Percentiles rank a stretch among this genome's conserved stretches.
phyloP scores from a whole-genome alignment of 176 grass and related monocot species.

The Miscanthus lutarioriparius region DNA sequence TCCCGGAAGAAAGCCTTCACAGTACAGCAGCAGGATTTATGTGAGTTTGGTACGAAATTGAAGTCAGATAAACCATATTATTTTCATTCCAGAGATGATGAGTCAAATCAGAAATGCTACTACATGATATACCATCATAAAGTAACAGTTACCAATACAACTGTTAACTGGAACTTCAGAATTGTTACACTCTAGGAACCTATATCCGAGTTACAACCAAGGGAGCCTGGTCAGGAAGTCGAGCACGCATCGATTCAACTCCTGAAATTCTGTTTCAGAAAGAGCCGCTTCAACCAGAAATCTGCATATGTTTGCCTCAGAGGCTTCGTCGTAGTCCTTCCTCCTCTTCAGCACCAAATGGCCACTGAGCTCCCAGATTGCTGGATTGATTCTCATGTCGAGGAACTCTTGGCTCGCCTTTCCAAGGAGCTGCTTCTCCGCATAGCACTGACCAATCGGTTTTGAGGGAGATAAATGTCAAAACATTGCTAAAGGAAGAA shows the following conservation, averaged over 20 bases:
- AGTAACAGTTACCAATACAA: neutral
- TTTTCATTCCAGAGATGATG: neutral
- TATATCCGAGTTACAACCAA: neutral
- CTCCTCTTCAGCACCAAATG: constrained; percentile 82
- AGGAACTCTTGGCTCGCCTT: constrained; percentile 69
- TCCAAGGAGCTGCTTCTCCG: constrained; percentile 62
- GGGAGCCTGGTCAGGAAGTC: constrained; percentile 22
- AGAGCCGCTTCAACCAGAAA: constrained; percentile 68
- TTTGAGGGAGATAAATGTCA: constrained; percentile 22
- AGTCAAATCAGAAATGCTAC: neutral
- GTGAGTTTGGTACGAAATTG: too few relatives aligned
- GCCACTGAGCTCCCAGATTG: constrained; percentile 83
- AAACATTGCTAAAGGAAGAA: neutral
- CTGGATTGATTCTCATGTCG: constrained; percentile 77
- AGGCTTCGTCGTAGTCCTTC: constrained; percentile 69
- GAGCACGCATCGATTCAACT: constrained; percentile 53
- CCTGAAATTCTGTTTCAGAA: constrained; percentile 58
- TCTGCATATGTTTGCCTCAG: constrained; percentile 47
- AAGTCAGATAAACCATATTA: neutral
- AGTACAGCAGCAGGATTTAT: neutral
- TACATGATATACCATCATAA: neutral
- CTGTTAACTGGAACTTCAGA: neutral
- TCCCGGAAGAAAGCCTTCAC: neutral
- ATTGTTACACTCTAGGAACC: neutral
- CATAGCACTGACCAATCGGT: constrained; percentile 52